Evolutionary conservation across 2,329 filamentous ascomycete genomes (phyloP), one percentile per base, ranked within the genome.

Genomic region (Penicillium digitatum): DNA sequence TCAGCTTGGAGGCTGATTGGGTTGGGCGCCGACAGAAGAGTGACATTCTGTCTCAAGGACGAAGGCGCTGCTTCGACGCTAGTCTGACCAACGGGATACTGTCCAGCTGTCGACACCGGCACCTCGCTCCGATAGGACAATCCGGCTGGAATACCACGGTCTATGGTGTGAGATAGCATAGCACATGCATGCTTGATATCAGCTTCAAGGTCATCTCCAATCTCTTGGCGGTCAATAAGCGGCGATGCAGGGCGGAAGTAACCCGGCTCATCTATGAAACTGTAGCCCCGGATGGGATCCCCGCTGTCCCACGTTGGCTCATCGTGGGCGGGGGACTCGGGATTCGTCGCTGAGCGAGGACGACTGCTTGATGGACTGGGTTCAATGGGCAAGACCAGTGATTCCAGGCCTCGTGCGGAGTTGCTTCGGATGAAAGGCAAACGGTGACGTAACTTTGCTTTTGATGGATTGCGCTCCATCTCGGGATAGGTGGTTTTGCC

Each of bases 131-230:
- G 40, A 8, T 54, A 48, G 3, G 54, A 52, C 2, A 58, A 56
- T 51, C 57, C 59, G 9, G 61, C 53, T 14, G 63, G 61, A 6
- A 64, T 20, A 0, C 62, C 66, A 48, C 61, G 65, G 39, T 69
- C 67, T 54, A 69, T 69, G 45, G 52, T 67, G 58, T 68, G 66
- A 48, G 64, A 65, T 24, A 68, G 70, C 48, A 69, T 62, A 22
- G 63, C 64, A 52, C 74, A 76, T 16, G 72, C 61, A 45, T 70
- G 62, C 55, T 69, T 67, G 32, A 76, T 54, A 42, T 75, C 64
- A 2, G 59, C 65, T 50, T 74, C 72, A 5, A 74, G 46, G 22
- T 70, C 65, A 7, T 65, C 63, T 3, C 65, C 58, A 14, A 76
- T 63, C 2, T 65, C 50, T 55, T 69, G 73, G 24, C 73, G 69